Evolutionary conservation across 2,329 filamentous ascomycete species (phyloP).

Genomic region (Colletotrichum sp.): DNA sequence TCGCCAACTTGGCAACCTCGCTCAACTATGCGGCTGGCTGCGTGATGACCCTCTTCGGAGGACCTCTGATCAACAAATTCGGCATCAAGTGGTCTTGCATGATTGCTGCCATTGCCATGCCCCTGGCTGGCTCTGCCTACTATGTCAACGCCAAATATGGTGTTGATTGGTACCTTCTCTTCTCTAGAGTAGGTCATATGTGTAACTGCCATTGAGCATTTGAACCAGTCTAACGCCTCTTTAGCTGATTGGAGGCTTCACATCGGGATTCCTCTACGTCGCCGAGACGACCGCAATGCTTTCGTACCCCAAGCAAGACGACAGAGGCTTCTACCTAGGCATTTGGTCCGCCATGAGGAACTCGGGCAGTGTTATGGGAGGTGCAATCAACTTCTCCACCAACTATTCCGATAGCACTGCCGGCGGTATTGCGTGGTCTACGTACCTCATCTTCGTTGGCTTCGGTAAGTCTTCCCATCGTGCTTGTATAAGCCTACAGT

Average conservation of each 20-base stretch:
- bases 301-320: slow-evolving; percentile 23
- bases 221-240: not conserved
- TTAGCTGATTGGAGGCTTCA: slow-evolving; percentile 15
- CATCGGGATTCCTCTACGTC: slow-evolving; percentile 28
- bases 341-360: slow-evolving; percentile 30
- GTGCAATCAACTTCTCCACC: slow-evolving; percentile 51
- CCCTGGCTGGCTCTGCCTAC: slow-evolving; percentile 37
- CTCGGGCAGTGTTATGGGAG: slow-evolving; percentile 41
- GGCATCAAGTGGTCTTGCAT: slow-evolving; percentile 41
- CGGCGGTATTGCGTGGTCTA: slow-evolving; percentile 29
- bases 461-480: slow-evolving; percentile 17
- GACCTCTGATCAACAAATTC: slow-evolving; percentile 42
- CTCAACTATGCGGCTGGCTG: slow-evolving; percentile 6
- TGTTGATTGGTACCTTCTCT: slow-evolving; percentile 34
- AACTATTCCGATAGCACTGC: slow-evolving; percentile 34
- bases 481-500: accelerated
- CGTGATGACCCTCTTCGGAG: slow-evolving; percentile 28
- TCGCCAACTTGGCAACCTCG: slow-evolving; percentile 7
- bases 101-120: slow-evolving; percentile 37
- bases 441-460: slow-evolving; percentile 33
- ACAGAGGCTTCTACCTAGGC: slow-evolving; percentile 20
- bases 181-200: slow-evolving; percentile 29
- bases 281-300: slow-evolving; percentile 31
- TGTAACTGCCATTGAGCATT: too few relatives aligned
- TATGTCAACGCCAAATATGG: slow-evolving; percentile 34